Percentiles rank a stretch among this genome's conserved stretches.
Evolutionary conservation across 495 filamentous ascomycete species (phyloP).

Genomic region (Aspergillus wentii): DNA sequence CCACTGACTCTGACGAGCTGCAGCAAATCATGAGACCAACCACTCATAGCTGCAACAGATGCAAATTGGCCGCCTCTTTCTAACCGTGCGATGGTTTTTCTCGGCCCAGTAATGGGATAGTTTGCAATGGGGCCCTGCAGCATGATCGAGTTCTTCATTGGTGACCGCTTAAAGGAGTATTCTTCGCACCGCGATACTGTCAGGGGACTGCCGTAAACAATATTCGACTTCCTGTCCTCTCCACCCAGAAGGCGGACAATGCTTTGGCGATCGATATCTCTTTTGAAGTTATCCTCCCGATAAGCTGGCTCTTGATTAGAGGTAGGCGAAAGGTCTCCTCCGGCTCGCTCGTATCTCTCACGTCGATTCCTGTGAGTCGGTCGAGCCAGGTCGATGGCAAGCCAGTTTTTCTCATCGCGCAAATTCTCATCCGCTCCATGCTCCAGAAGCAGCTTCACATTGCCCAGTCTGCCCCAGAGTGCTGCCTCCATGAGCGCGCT

Average conservation of each 20-base stretch:
- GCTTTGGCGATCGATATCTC: slow-evolving; percentile 6
- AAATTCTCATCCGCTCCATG: slow-evolving; percentile 3
- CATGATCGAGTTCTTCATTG: no score
- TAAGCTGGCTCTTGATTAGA: slow-evolving; percentile 4
- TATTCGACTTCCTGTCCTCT: slow-evolving; percentile 7
- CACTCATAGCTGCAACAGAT: no score
- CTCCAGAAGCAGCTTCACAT: slow-evolving; percentile 8
- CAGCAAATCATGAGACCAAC: no score
- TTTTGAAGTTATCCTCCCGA: slow-evolving; percentile 7
- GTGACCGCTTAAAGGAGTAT: no score
- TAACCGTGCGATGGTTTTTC: no score
- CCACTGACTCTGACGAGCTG: no score
- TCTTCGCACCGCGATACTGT: no score
- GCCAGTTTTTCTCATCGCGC: slow-evolving; percentile 6
- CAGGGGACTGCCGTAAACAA: no score
- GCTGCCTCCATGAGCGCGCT: slow-evolving; percentile 12
- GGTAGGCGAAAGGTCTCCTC: slow-evolving; percentile 1
- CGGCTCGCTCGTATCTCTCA: slow-evolving; percentile 9
- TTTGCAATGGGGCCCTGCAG: no score
- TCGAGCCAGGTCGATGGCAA: slow-evolving; percentile 9
- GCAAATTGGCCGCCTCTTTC: no score
- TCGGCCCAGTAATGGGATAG: no score
- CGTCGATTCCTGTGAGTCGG: slow-evolving; percentile 1
- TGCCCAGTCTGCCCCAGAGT: slow-evolving; percentile 6
- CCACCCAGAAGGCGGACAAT: slow-evolving; percentile 9